Base-by-base conservation (phyloP, 495 filamentous ascomycete species). In the Aspergillus sparsus region DNA sequence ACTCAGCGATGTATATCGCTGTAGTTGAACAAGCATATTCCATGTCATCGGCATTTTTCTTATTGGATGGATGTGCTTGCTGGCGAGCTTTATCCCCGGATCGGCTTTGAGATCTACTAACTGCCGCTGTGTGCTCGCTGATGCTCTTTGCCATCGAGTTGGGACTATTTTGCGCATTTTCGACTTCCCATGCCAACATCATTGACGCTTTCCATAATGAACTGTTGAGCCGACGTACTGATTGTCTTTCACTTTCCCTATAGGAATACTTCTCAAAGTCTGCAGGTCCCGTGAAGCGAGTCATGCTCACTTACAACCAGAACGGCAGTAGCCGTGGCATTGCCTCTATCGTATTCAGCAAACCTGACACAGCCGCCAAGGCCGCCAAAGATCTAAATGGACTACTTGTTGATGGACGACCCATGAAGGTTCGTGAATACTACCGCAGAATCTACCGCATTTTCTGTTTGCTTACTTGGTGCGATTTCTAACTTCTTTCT, bases 201-300 rank as follows among this genome's bases (percentile, higher is more conserved):
- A 42, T 65, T 55, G 32, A 35, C 39, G 45, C 58, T 67, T 54
- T 57, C 61, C 34, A 60, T 63, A 52, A 60, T 61, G 27, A 69
- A 67, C 42, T 53, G 10, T 63, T 66, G 60, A 57, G 55, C 70
- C 64, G 53, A 71, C 66, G 62, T 79, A 77, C 78, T 80, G 61
- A 80, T 80, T 80, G 64, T 46, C 66, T 44, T 67, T 60, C 64
- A 34, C 66, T 65, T 63, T 61, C 66, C 69, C 65, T 78, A 78
- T 93, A 98, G 94, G 94, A 98, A 79, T 98, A 97, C 76, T 97
- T 98, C 77, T 73, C 79, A 68, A 89, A 90, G 72, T 87, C 89
- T 68, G 83, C 95, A 77, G 95, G 93, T 46, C 87, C 90, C 52
- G 88, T 97, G 74, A 97, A 92, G 82, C 85, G 82, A 74, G 89